phyloP scores from a whole-genome alignment of 345 rosid genomes.

The Microcos paniculata region DNA sequence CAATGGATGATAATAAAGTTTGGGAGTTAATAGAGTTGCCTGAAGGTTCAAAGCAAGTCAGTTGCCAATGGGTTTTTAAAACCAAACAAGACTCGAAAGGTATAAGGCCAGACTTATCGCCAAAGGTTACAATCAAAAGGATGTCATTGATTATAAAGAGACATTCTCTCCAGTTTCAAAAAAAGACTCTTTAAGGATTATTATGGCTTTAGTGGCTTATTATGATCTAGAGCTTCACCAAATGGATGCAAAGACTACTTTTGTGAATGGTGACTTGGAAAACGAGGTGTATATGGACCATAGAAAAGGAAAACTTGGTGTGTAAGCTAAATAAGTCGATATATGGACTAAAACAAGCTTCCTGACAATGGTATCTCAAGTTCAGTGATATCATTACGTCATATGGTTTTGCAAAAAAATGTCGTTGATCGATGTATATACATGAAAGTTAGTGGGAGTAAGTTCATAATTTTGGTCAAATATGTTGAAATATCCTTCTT shows the following conservation, averaged over 20 bases:
- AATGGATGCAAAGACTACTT: no score
- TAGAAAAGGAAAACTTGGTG: no score
- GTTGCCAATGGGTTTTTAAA: background rate
- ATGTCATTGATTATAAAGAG: conserved; percentile 4
- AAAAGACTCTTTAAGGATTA: background rate
- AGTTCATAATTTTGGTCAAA: no score
- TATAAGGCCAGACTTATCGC: background rate
- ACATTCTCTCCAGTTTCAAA: no score
- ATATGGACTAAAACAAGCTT: conserved; percentile 13
- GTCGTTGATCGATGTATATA: no score
- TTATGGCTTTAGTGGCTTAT: background rate
- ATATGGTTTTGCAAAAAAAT: no score
- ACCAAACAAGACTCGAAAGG: background rate
- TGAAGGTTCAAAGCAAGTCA: background rate
- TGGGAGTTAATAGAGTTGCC: background rate
- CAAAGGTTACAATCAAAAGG: background rate
- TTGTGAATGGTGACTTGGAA: background rate
- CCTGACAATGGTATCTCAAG: background rate
- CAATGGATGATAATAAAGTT: background rate
- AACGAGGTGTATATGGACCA: background rate
- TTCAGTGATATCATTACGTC: conserved; percentile 1
- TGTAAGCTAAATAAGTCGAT: no score
- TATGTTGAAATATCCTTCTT: no score
- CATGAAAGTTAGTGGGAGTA: no score
- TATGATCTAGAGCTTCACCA: no score